A percentile compares a stretch with the other conserved stretches of the same genome.
Conservation (phyloP, 257 asterid species). For the Oldenlandia corymbosa region DNA sequence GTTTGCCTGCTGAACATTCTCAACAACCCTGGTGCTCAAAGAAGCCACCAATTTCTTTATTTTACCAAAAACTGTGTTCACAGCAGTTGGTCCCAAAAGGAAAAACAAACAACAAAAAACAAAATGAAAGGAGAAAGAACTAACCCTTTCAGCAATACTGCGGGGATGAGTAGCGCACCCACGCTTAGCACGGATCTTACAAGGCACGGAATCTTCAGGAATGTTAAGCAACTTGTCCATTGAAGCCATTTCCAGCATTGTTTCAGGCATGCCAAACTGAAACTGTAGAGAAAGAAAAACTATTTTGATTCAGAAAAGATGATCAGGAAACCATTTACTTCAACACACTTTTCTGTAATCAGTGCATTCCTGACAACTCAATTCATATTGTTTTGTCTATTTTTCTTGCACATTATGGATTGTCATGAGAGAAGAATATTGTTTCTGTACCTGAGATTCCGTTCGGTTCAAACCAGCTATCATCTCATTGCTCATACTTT, state of each 20-base stretch:
- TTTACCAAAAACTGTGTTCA: background rate
- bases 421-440: background rate
- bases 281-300: slow-evolving; percentile 31
- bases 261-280: slow-evolving; percentile 62
- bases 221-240: slow-evolving; percentile 69
- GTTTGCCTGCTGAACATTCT: background rate
- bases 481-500: slow-evolving; percentile 21
- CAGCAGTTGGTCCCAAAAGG: background rate
- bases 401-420: background rate
- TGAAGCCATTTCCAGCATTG: slow-evolving; percentile 51
- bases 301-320: no score
- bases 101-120: no score
- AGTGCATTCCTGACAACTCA: background rate
- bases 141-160: slow-evolving; percentile 87
- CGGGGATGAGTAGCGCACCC: slow-evolving; percentile 97
- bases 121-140: no score
- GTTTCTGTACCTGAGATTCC: slow-evolving; percentile 58
- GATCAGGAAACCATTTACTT: no score
- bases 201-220: slow-evolving; percentile 78
- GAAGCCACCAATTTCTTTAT: background rate
- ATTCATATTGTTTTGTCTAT: no score
- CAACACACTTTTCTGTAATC: background rate
- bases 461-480: slow-evolving; percentile 27
- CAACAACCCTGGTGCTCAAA: background rate
- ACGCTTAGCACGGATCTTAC: slow-evolving; percentile 91